Conservation (phyloP, 1,139 yeast species). For the Debaryomycetaceae sp. region DNA sequence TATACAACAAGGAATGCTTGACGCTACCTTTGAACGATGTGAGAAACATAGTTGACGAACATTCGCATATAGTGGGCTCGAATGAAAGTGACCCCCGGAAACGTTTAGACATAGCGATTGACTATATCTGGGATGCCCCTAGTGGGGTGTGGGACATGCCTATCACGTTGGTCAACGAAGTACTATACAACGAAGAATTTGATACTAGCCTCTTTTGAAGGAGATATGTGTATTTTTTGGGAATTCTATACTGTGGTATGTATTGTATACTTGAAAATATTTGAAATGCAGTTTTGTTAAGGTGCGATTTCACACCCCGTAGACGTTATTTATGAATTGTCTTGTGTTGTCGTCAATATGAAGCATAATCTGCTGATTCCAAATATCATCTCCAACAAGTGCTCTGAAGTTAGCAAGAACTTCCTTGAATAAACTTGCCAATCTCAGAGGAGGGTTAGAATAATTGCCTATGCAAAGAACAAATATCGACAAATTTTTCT, state of each 20-base stretch:
- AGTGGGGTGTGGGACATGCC: slow-evolving; percentile 88
- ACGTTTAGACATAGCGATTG: slow-evolving; percentile 17
- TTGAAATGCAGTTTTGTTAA: background rate
- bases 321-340: slow-evolving; percentile 17
- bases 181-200: slow-evolving; percentile 43
- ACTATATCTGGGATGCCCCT: slow-evolving; percentile 51
- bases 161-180: slow-evolving; percentile 63
- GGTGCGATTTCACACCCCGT: slow-evolving; percentile 9
- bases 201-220: background rate
- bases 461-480: slow-evolving; percentile 65
- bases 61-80: slow-evolving; percentile 48
- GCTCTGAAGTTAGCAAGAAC: slow-evolving; percentile 44
- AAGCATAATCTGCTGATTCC: slow-evolving; percentile 28
- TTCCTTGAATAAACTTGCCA: slow-evolving; percentile 43
- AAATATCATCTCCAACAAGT: slow-evolving; percentile 44
- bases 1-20: slow-evolving; percentile 70
- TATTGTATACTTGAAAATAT: background rate
- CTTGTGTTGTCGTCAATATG: slow-evolving; percentile 32
- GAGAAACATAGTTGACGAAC: slow-evolving; percentile 65
- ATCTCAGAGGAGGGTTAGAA: slow-evolving; percentile 44
- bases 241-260: background rate
- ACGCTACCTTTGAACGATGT: slow-evolving; percentile 58
- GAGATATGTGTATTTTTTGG: too few relatives aligned
- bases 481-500: slow-evolving; percentile 50
- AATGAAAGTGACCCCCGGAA: slow-evolving; percentile 11